Evolutionary conservation across 1,139 yeast species (phyloP), one percentile per base, ranked within the genome.

Genomic region (Candida glucosophila): DNA sequence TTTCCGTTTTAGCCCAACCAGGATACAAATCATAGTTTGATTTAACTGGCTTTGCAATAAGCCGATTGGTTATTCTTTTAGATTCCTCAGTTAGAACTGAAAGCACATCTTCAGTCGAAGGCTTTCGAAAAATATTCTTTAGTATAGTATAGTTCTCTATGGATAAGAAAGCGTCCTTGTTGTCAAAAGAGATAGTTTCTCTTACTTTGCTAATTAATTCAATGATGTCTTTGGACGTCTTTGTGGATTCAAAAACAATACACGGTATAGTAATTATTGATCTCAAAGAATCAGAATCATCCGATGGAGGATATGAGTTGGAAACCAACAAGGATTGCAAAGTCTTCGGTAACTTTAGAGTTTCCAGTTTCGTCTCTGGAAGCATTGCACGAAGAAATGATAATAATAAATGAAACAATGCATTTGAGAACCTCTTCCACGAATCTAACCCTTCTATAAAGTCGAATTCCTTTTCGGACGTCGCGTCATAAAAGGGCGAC

Each of bases 341-440:
- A 1, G 79, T 58, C 37, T 71, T 72, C 16, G 90, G 90, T 21
- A 80, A 46, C 36, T 67, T 72, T 14, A 71, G 51, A 16, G 78
- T 53, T 28, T 70, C 72, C 29, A 66, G 65, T n/a, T n/a, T n/a
- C n/a, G n/a, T n/a, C 22, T 73, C 74, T 0, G 88, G 88, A 9
- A 80, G 63, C 77, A 83, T 77, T 12, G 94, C 77, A 35, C 93
- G 67, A 31, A 86, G 54, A 42, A 85, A 86, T 3, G 95, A 72
- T 17, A 83, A 52, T 17, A 85, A 61, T 22, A 86, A 51, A 49
- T 86, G 96, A 43, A 82, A 81, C 52, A 83, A 70, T 0, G 95
- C 95, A 43, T 81, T 86, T 5, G 93, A 77, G 2, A 88, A 83
- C 2, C 80, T 73, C 26, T 75, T 59, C 95, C 95, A 85, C 26